Evolutionary conservation across 2,329 filamentous ascomycete species (phyloP).

Genomic region (Fusarium acutatum): DNA sequence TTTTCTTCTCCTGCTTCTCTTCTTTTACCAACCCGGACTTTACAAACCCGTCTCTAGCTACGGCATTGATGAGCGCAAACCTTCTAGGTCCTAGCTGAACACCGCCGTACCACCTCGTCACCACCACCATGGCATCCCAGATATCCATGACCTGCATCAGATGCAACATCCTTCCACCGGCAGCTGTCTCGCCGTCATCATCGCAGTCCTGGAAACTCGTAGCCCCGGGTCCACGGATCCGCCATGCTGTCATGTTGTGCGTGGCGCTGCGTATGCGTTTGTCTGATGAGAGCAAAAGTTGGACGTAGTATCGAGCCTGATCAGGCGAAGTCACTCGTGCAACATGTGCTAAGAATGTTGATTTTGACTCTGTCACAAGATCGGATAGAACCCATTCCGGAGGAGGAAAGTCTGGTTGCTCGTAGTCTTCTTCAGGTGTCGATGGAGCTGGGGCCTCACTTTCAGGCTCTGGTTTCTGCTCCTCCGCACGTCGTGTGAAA

Average conservation of each 20-base stretch:
- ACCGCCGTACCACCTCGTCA: constrained; percentile 95
- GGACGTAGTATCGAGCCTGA: constrained; percentile 75
- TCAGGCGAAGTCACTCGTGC: constrained; percentile 73
- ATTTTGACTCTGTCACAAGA: constrained; percentile 81
- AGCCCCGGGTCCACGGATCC: constrained; percentile 70
- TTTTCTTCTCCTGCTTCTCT: constrained; percentile 44
- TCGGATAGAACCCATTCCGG: constrained; percentile 77
- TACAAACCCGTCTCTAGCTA: constrained; percentile 84
- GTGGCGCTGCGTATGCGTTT: constrained; percentile 86
- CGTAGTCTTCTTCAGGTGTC: constrained; percentile 15
- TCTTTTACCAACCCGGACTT: constrained; percentile 75
- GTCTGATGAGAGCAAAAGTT: constrained; percentile 81
- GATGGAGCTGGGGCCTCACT: constrained; percentile 35
- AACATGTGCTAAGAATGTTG: constrained; percentile 83
- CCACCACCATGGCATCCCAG: constrained; percentile 92
- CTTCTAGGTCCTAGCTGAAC: constrained; percentile 87
- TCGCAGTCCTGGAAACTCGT: constrained; percentile 85
- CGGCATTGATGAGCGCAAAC: constrained; percentile 89
- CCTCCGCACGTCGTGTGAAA: constrained; percentile 58
- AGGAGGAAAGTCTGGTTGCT: constrained; percentile 29
- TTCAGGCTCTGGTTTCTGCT: constrained; percentile 41
- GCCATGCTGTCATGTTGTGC: constrained; percentile 96
- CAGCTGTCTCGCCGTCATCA: constrained; percentile 94
- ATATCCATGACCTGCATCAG: constrained; percentile 95
- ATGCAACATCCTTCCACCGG: constrained; percentile 84